Percentiles rank a stretch among this genome's conserved stretches.
These are phyloP conservation scores for Cadophora sp. DNA, from an alignment of 2,329 filamentous ascomycete genomes.

Conservation along the genomic window DNA sequence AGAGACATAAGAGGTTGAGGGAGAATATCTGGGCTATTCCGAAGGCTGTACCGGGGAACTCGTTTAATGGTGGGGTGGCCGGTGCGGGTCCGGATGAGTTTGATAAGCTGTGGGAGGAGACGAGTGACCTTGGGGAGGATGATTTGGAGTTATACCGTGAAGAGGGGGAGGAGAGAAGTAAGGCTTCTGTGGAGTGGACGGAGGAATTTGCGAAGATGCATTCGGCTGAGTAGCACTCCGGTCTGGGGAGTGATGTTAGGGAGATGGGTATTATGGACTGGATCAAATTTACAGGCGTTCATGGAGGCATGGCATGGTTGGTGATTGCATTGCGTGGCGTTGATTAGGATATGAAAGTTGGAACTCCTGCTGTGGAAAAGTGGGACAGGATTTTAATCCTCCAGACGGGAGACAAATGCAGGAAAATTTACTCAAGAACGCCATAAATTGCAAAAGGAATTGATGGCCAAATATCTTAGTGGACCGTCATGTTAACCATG, in stretches of 20 bases:
- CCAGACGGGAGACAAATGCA: not conserved
- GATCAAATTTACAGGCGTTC: constrained; percentile 1
- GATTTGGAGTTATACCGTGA: constrained; percentile 80
- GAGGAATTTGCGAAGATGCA: constrained; percentile 36
- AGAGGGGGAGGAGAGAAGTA: constrained; percentile 57
- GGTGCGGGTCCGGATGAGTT: constrained; percentile 62
- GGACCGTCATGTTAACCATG: too few species aligned
- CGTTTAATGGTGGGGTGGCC: not conserved
- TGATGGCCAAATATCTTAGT: too few species aligned
- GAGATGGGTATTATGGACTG: not conserved
- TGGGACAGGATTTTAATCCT: not conserved
- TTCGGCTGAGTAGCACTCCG: not conserved
- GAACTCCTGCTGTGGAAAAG: not conserved
- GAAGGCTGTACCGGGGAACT: constrained; percentile 48
- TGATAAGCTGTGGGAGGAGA: constrained; percentile 84
- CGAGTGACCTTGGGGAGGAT: constrained; percentile 85
- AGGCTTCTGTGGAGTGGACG: constrained; percentile 37
- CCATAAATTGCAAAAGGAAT: too few species aligned
- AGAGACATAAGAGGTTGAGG: constrained; percentile 88
- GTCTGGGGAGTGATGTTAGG: not conserved
- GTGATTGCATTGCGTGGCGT: constrained; percentile 11
- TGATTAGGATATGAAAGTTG: not conserved
- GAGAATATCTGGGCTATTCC: constrained; percentile 94
- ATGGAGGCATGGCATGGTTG: not conserved
- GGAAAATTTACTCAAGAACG: too few species aligned